Base-by-base conservation (phyloP, 2,329 filamentous ascomycete species). In the Macrophomina tecta region DNA sequence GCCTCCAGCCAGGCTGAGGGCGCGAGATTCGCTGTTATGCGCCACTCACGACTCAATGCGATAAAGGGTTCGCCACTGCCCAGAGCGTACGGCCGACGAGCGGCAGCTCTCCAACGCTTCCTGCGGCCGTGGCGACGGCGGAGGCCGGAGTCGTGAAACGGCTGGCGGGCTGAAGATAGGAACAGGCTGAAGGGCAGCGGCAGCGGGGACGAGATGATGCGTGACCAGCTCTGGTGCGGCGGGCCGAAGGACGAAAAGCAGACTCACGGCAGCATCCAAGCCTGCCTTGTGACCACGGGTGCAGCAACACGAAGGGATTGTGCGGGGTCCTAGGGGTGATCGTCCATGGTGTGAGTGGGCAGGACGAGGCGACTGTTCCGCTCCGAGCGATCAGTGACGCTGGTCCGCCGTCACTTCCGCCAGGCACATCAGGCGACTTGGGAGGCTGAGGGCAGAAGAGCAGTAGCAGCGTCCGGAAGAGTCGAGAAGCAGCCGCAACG, bases 271-370 rank as follows among this genome's bases (percentile, higher is more conserved):
- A 49, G 46, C 46, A 28, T 34, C 14, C 56, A 61, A 61, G 32
- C 45, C 42, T 49, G 58, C 58, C 58, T 62, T 62, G 58, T 62
- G 58, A 62, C 58, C 58, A 23, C 32, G 42, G n/a, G 58, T 49
- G 58, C 58, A 62, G 58, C 58, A 62, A 46, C 40, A 61, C 56
- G 40, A 61, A n/a, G 56, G 46, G 56, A 61, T 61, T 61, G 40
- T 62, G 58, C 58, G 58, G 58, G 58, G 58, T 55, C 58, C 30
- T 62, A 49, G 45, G 58, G 58, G 58, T 62, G 58, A 62, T 62
- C 58, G 58, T 9, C 58, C n/a, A 23, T 34, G 38, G 42, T 34
- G 56, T 16, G 42, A 61, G 56, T 28, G 30, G 58, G 58, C 30
- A 48, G 18, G 58, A 48, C 58, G 58, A 48, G 45, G 45, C 56